Evolutionary conservation across 345 rosid genomes (phyloP), one percentile per base, ranked within the genome.

Genomic region (Ceriops tagal): DNA sequence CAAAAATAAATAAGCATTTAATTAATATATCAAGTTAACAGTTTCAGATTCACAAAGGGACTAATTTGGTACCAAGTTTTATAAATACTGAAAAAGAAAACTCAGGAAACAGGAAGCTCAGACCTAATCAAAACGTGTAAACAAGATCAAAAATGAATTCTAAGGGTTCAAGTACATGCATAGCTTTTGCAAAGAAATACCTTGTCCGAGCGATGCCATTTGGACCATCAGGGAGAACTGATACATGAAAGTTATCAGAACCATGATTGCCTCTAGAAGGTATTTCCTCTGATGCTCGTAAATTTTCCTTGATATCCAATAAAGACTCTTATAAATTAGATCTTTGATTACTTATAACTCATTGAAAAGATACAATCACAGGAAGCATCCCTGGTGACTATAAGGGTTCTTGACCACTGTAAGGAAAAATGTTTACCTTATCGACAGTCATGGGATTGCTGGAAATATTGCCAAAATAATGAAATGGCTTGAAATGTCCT

Each of bases 191-290:
- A 8, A 71, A 11, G 27, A 46, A 53, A 56, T 49, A 81, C 85
- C 85, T 78, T 75, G 80, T 67, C 72, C 57, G 82, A 67, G 65
- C 24, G 27, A 72, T 62, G 39, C 62, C 66, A 49, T 66, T 78
- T 59, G 77, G 73, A 34, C 68, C 80, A 70, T 51, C 71, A 37
- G 73, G 62, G 57, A 74, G 76, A 64, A 43, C 63, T 49, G 71
- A 73, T 66, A 69, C 61, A 57, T 31, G 32, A 20, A 31, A 60
- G 49, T 21, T 26, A 52, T 61, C 53, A 21, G 67, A 61, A 15
- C 53, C 35, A 22, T 67, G 58, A 68, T 73, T 75, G 70, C 53
- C 70, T 71, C 69, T 65, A 57, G 69, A 64, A 64, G 76, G 69
- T 55, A 58, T 62, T 73, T 76, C 74, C 67, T 81, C 82, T 46